Evolutionary conservation across 2,329 filamentous ascomycete genomes (phyloP).

Genomic region (Fusarium duplospermum): DNA sequence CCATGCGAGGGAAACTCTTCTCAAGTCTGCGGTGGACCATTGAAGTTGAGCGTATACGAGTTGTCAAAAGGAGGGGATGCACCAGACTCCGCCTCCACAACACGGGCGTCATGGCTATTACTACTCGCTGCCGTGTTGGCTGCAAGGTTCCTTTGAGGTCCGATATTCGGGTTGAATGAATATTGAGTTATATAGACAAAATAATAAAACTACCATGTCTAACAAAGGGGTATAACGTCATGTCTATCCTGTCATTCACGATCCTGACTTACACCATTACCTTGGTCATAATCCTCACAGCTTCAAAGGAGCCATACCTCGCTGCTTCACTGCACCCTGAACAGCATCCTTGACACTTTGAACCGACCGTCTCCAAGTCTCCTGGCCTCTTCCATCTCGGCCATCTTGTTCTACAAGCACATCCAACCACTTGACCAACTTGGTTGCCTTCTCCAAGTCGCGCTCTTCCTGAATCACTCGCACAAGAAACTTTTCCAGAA

Average conservation of each 20-base stretch:
- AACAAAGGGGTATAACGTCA: conserved; percentile 21
- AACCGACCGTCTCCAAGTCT: conserved; percentile 61
- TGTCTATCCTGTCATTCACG: conserved; percentile 7
- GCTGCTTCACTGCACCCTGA: conserved; percentile 64
- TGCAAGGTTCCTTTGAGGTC: conserved; percentile 8
- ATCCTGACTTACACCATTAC: neutral
- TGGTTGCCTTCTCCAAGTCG: conserved; percentile 80
- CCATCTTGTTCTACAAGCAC: conserved; percentile 65
- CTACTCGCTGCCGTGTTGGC: conserved; percentile 2
- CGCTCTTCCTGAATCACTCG: conserved; percentile 80
- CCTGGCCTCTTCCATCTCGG: conserved; percentile 50
- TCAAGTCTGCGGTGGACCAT: conserved; percentile 64
- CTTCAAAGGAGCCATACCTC: conserved; percentile 68
- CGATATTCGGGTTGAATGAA: neutral
- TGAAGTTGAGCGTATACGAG: conserved; percentile 61
- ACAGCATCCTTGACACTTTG: conserved; percentile 60
- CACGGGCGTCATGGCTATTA: conserved; percentile 2
- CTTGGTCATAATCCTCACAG: conserved; percentile 48
- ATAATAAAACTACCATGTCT: neutral
- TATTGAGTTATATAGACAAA: neutral
- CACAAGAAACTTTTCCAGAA: conserved; percentile 78
- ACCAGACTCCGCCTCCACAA: conserved; percentile 2
- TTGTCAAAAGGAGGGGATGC: conserved; percentile 28
- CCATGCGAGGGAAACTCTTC: conserved; percentile 65
- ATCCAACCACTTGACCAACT: conserved; percentile 75